These are phyloP conservation scores for Bolboschoenus planiculmis DNA, from an alignment of 176 grass and related monocot species.

Conservation along the genomic window DNA sequence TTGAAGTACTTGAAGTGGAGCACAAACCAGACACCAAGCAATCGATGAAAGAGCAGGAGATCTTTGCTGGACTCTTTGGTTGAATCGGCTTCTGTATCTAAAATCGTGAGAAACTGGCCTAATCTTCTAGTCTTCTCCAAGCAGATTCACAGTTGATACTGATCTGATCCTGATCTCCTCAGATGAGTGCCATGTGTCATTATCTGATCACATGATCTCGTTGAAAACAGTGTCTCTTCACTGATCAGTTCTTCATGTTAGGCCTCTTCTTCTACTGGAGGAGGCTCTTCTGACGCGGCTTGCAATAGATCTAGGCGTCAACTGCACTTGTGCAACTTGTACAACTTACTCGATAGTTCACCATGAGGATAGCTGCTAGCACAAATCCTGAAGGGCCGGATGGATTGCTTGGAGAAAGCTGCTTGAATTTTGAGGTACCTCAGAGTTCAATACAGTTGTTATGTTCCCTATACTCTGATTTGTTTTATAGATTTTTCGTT, in stretches of 20 bases:
- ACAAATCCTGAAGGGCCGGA: background rate
- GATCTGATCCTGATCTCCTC: conserved; percentile 1
- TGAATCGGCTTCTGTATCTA: background rate
- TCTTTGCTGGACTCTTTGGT: conserved; percentile 13
- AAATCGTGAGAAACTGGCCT: background rate
- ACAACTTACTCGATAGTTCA: conserved; percentile 7
- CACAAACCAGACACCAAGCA: background rate
- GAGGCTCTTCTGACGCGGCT: background rate
- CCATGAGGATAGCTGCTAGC: background rate
- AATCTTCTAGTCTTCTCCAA: conserved; percentile 17
- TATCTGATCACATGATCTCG: conserved; percentile 9
- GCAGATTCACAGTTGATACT: background rate
- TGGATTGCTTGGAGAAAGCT: conserved; percentile 4
- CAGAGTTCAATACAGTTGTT: background rate
- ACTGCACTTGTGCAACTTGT: conserved; percentile 4
- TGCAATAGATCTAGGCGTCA: background rate
- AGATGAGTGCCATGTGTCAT: conserved; percentile 13
- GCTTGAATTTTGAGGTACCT: conserved; percentile 28
- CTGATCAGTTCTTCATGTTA: conserved; percentile 18
- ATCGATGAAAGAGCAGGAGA: conserved; percentile 6
- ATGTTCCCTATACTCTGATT: background rate
- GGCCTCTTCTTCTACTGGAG: conserved; percentile 10
- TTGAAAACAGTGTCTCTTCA: background rate
- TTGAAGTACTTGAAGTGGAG: background rate
- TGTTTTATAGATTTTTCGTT: background rate